Base-by-base conservation (phyloP, 352 stramenopile genomes). In the Phytopythium montanum region DNA sequence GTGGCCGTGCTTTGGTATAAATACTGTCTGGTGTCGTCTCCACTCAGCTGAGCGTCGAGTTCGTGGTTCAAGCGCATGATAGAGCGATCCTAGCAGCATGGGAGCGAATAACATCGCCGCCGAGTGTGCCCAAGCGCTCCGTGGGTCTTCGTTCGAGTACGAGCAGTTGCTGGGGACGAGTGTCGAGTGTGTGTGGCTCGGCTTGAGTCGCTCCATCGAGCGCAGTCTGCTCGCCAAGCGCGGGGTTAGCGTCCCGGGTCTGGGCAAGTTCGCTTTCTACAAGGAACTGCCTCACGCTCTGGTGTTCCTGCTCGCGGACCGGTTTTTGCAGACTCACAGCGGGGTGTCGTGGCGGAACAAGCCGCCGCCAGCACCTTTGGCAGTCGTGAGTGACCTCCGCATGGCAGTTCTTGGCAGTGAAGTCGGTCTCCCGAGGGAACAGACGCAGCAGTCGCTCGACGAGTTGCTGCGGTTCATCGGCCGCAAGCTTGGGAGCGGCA, bases 261-360 rank as follows among this genome's bases (percentile, higher is more conserved):
- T 92, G 2, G 79, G 77, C 9, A 88, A 84, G 39, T 87, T 90
- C 29, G 66, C 73, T 0, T 85, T 92, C 53, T 61, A 88, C 9
- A 79, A 78, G 18, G 60, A 76, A 25, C 55, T 72, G 36, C 57
- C 69, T 16, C 60, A 64, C 8, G 23, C 60, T 19, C 54, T 34
- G 12, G 69, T 87, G 5, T 89, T 87, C 50, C 29, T 85, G 19
- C 69, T 89, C 9, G 59, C 71, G 18, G 79, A 87, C 54, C 75
- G 71, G 12, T 87, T 87, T 59, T 46, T 56, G 46, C 75, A 57
- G 54, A 56, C 48, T 0, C 85, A 87, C 45, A 16, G 29, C 31
- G 57, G 66, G 6, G 66, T 80, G 10, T 45, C 56, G 5, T 87
- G 75, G 76, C 61, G 68, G 29, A 68, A 72, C 28, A 56, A 44